Percentiles rank a stretch among this genome's conserved stretches.
These are phyloP conservation scores for Chenopodium quinoa DNA, from an alignment of 148 eudicot genomes.

Conservation along the genomic window DNA sequence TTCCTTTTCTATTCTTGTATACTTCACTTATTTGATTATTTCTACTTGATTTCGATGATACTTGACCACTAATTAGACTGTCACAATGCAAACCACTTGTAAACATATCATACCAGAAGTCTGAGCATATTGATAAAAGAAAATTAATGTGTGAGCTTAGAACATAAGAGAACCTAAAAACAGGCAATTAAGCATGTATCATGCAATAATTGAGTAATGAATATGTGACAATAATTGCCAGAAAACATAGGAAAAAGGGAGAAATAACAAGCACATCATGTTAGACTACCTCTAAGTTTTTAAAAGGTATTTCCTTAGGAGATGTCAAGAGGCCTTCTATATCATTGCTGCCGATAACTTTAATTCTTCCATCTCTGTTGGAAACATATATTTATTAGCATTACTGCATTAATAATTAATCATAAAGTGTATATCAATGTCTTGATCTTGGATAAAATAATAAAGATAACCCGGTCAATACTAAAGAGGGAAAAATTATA, in stretches of 20 bases:
- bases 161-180: not conserved
- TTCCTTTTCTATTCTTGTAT: not conserved
- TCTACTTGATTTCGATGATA: too few species aligned
- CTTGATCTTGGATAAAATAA: not conserved
- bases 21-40: too few species aligned
- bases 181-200: not conserved
- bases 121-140: not conserved
- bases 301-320: slow-evolving; percentile 66
- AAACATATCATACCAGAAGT: not conserved
- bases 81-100: not conserved
- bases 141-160: not conserved
- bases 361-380: slow-evolving; percentile 92
- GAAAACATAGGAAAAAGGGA: not conserved
- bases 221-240: not conserved
- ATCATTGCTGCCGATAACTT: slow-evolving; percentile 78
- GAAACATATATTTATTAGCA: slow-evolving; percentile 15
- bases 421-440: not conserved
- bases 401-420: not conserved
- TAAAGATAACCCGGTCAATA: not conserved
- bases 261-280: not conserved
- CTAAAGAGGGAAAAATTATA: not conserved
- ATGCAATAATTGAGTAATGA: not conserved
- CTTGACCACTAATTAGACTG: too few species aligned
- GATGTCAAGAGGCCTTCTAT: slow-evolving; percentile 87
- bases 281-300: slow-evolving; percentile 67